A percentile compares a stretch with the other conserved stretches of the same genome.
Evolutionary conservation across 2,329 filamentous ascomycete species (phyloP).

Genomic region (Colletotrichum camelliae): DNA sequence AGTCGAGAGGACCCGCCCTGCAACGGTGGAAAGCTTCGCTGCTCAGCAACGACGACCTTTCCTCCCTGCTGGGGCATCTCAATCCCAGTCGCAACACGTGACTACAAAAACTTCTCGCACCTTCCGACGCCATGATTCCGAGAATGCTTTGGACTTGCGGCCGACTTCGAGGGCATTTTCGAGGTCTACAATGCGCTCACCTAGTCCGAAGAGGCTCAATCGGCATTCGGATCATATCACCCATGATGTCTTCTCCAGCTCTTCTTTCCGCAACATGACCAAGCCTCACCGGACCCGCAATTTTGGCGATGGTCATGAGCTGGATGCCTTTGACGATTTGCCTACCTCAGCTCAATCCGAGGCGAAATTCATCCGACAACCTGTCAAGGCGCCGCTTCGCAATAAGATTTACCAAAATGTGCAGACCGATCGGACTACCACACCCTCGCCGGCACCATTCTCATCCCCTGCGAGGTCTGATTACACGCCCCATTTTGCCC

Average conservation of each 20-base stretch:
- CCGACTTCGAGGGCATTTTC: slow-evolving; percentile 64
- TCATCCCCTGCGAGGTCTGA: slow-evolving; percentile 63
- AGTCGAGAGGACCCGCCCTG: slow-evolving; percentile 62
- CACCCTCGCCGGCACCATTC: slow-evolving; percentile 57
- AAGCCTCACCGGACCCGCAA: slow-evolving; percentile 58
- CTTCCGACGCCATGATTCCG: slow-evolving; percentile 84
- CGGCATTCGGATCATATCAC: slow-evolving; percentile 36
- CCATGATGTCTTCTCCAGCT: slow-evolving; percentile 14
- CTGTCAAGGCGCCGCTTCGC: slow-evolving; percentile 67
- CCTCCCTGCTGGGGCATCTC: slow-evolving; percentile 76
- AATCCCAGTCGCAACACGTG: slow-evolving; percentile 79
- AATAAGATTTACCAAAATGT: slow-evolving; percentile 63
- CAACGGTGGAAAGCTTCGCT: slow-evolving; percentile 53
- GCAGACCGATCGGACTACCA: slow-evolving; percentile 57
- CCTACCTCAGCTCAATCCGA: slow-evolving; percentile 86
- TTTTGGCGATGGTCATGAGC: slow-evolving; percentile 91
- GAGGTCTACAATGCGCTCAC: slow-evolving; percentile 63
- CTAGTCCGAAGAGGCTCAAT: slow-evolving; percentile 58
- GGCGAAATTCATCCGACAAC: slow-evolving; percentile 82
- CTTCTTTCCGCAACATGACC: slow-evolving; percentile 23
- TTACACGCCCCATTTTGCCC: slow-evolving; percentile 65
- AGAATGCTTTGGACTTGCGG: slow-evolving; percentile 65
- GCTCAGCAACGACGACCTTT: slow-evolving; percentile 73
- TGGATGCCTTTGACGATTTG: slow-evolving; percentile 93
- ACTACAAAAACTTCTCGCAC: slow-evolving; percentile 72